Evolutionary conservation across 208 protist species (phyloP), one percentile per base, ranked within the genome.

Genomic region (Angomonas deanei): DNA sequence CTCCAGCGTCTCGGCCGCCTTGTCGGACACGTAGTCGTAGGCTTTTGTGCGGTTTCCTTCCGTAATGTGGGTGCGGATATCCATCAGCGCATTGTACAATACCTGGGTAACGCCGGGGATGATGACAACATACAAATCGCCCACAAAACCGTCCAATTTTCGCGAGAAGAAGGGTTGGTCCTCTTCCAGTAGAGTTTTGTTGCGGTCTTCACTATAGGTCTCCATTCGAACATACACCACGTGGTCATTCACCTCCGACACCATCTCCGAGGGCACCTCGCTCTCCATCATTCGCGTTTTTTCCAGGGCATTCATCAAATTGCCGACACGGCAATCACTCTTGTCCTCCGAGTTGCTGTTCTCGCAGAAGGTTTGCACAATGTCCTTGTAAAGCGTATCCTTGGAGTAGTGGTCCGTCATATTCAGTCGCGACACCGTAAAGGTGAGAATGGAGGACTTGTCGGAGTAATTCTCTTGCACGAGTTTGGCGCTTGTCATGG

Each of bases 31-130:
- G 70, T 88, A 91, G 47, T 80, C 72, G 56, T 82, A 85, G 6
- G 82, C 88, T 61, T 86, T 87, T 57, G 75, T 64, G 28, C 74
- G 74, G 70, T 94, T 91, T 42, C 70, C 61, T 26, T 82, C 78
- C 2, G 79, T 83, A n/a, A 94, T 73, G 61, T 85, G 56, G 23
- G 69, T 61, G 66, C 77, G 59, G 39, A 85, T 69, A 57, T 91
- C 84, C 17, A 65, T 50, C 24, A 82, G 34, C 15, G 72, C 38
- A 8, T 64, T 60, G 26, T 78, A 11, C 19, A 90, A 47, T n/a
- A 72, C 66, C 47, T 66, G 82, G 31, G 76, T 76, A 27, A 90
- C 69, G 26, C 91, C 80, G 3, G 88, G 88, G 0, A 94, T 74
- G 8, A 87, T 27, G 24, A 82, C 73, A 31, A 91, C 63, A 39